Evolutionary conservation across 768 basidiomycete species (phyloP), one percentile per base, ranked within the genome.

Genomic region (Strobilomyces dryophilus): DNA sequence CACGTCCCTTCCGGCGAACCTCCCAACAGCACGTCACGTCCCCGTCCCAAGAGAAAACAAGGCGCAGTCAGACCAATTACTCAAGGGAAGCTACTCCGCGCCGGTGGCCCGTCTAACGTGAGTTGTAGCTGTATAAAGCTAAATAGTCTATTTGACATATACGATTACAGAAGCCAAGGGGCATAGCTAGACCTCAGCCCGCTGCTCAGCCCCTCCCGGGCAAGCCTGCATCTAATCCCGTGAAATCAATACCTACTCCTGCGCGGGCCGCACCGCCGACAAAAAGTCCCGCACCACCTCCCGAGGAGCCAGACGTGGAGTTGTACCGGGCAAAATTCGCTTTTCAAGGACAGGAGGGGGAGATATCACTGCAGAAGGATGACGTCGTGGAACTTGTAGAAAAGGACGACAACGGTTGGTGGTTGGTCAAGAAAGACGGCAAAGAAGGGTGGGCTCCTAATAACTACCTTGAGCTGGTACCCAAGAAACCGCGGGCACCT

Each of bases 321-420:
- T 72, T 80, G 70, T 97, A 95, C 71, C 84, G 86, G 56, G 89
- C 92, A 20, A 89, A 95, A 59, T 99, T 87, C 70, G 81, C 85
- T n/a, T 99, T 99, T 65, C 78, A 85, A 35, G 95, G 94, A 2
- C 90, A 98, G 70, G 85, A 87, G 32, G 95, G 95, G 12, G 97
- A 99, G 70, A 86, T 98, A 79, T 75, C 83, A 7, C 70, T 99
- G 47, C 80, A 79, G 59, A 98, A 98, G 70, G 97, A 94, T 61
- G 97, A 98, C 55, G 53, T 89, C 3, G 90, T 98, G 1, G 95
- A 98, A 72, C 75, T 98, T 18, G 76, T 94, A 31, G 87, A 95
- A 74, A 93, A 97, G 67, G 85, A 87, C 65, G 84, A 94, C 54
- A 95, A 95, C 61, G 97, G 95, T 3, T 99, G 97, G 97, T 98